Percentiles rank a stretch among this genome's conserved stretches.
These are phyloP conservation scores for Saturnispora dispora DNA, from an alignment of 805 yeast species.

Conservation along the genomic window DNA sequence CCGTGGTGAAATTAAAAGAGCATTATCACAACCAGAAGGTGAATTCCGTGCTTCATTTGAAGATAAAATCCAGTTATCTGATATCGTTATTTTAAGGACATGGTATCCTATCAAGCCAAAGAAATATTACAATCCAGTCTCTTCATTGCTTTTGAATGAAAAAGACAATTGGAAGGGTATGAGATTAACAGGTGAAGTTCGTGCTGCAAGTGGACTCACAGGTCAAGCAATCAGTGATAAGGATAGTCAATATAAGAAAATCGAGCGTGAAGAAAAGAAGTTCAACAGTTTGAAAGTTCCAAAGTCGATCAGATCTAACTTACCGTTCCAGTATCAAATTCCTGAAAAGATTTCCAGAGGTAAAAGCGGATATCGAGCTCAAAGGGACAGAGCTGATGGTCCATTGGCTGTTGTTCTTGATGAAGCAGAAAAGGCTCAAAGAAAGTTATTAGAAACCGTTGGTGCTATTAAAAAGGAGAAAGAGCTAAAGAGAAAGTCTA, in stretches of 20 bases:
- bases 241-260: slow-evolving; percentile 50
- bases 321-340: slow-evolving; percentile 91
- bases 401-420: slow-evolving; percentile 71
- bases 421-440: slow-evolving; percentile 89
- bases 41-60: slow-evolving; percentile 94
- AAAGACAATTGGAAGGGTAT: slow-evolving; percentile 93
- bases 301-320: slow-evolving; percentile 56
- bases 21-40: slow-evolving; percentile 90
- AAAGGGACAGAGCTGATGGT: slow-evolving; percentile 36
- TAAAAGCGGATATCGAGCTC: slow-evolving; percentile 69
- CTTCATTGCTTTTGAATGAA: slow-evolving; percentile 69
- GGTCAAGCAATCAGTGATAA: slow-evolving; percentile 42
- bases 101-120: slow-evolving; percentile 95
- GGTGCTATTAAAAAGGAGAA: slow-evolving; percentile 79
- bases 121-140: slow-evolving; percentile 90
- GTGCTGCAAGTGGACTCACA: slow-evolving; percentile 61
- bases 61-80: slow-evolving; percentile 87
- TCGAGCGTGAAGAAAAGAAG: slow-evolving; percentile 75
- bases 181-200: slow-evolving; percentile 88
- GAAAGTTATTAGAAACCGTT: slow-evolving; percentile 80
- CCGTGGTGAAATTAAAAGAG: slow-evolving; percentile 94
- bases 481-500: slow-evolving; percentile 63
- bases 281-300: slow-evolving; percentile 90
- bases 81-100: slow-evolving; percentile 80
- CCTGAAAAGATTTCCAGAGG: slow-evolving; percentile 81